A percentile compares a stretch with the other conserved stretches of the same genome.
phyloP scores from a whole-genome alignment of 805 yeast genomes.

The Debaryomyces castellii region DNA sequence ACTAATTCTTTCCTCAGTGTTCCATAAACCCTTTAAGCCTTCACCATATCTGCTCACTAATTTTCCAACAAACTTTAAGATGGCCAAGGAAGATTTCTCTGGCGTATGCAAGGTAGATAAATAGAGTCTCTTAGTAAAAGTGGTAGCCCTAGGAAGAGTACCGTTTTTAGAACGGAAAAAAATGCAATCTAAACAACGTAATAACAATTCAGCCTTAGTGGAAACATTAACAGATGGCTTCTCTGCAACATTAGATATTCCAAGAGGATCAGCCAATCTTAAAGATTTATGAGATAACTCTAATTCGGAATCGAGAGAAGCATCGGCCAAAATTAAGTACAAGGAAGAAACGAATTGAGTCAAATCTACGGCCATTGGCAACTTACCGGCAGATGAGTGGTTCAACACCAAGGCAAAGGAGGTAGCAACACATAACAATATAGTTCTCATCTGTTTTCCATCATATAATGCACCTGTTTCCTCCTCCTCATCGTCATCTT shows the following conservation, averaged over 20 bases:
- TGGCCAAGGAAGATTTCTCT: slow-evolving; percentile 80
- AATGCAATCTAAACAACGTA: slow-evolving; percentile 74
- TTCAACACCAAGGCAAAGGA: slow-evolving; percentile 83
- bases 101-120: slow-evolving; percentile 72
- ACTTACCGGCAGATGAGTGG: slow-evolving; percentile 56
- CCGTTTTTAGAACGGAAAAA: slow-evolving; percentile 78
- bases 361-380: slow-evolving; percentile 68
- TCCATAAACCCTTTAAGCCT: slow-evolving; percentile 70
- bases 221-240: slow-evolving; percentile 82
- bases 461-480: slow-evolving; percentile 29
- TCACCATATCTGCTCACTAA: slow-evolving; percentile 67
- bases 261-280: slow-evolving; percentile 76
- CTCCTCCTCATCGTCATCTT: slow-evolving; percentile 18
- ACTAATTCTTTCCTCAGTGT: slow-evolving; percentile 83
- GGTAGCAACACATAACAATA: slow-evolving; percentile 80
- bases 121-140: slow-evolving; percentile 81
- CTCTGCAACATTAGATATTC: slow-evolving; percentile 31
- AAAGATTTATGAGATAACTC: slow-evolving; percentile 83
- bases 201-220: slow-evolving; percentile 81
- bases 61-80: slow-evolving; percentile 75
- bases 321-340: slow-evolving; percentile 64
- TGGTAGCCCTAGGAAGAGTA: slow-evolving; percentile 63
- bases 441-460: slow-evolving; percentile 59
- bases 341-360: slow-evolving; percentile 76
- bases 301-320: slow-evolving; percentile 77